These are phyloP conservation scores for Xylaria bambusicola DNA, from an alignment of 495 filamentous ascomycete genomes.

Conservation along the genomic window DNA sequence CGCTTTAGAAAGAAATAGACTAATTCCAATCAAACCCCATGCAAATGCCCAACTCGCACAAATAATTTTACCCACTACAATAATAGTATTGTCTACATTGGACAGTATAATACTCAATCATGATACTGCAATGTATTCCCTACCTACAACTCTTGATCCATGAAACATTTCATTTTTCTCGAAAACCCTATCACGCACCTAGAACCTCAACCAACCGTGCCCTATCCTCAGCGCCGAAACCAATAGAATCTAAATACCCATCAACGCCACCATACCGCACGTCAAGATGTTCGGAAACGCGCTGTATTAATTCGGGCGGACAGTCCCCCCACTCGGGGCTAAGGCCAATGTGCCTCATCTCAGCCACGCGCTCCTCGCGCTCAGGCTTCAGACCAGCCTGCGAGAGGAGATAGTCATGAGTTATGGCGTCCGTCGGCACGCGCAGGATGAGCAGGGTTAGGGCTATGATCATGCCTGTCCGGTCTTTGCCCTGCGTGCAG, in stretches of 20 bases:
- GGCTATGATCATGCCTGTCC: slow-evolving; percentile 73
- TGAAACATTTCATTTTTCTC: no score
- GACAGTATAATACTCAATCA: no score
- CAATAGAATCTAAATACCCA: slow-evolving; percentile 61
- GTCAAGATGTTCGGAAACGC: slow-evolving; percentile 53
- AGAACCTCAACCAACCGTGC: slow-evolving; percentile 26
- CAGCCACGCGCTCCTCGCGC: slow-evolving; percentile 61
- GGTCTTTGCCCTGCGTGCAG: slow-evolving; percentile 88
- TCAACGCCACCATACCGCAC: slow-evolving; percentile 61
- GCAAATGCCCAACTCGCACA: not conserved
- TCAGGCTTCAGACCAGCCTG: slow-evolving; percentile 62
- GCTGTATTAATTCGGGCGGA: slow-evolving; percentile 55
- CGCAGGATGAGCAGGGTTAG: slow-evolving; percentile 61
- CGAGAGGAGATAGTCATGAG: slow-evolving; percentile 63
- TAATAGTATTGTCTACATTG: no score
- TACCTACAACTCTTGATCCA: no score
- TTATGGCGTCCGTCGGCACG: slow-evolving; percentile 58
- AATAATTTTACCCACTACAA: no score
- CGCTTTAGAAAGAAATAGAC: slow-evolving; percentile 73
- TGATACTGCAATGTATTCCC: no score
- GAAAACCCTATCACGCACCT: slow-evolving; percentile 14
- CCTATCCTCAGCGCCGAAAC: slow-evolving; percentile 49
- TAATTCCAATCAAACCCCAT: not conserved
- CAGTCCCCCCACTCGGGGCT: slow-evolving; percentile 67
- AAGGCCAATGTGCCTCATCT: slow-evolving; percentile 69